Conservation (phyloP, 192 early-diverging fungal species). For the Podila verticillata region DNA sequence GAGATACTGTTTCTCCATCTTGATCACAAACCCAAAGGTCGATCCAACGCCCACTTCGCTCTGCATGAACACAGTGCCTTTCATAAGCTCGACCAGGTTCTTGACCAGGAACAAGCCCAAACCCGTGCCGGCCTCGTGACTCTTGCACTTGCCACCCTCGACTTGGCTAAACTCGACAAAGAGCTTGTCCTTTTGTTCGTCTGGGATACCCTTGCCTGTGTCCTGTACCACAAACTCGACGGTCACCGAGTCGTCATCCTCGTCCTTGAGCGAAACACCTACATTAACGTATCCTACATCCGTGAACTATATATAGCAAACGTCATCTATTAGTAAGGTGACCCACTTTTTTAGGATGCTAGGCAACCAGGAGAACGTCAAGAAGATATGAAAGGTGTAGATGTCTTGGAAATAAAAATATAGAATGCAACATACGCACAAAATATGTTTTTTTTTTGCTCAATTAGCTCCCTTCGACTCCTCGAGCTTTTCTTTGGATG, state of each 20-base stretch:
- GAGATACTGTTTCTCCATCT: constrained; percentile 51
- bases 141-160: constrained; percentile 47
- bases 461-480: too few species aligned
- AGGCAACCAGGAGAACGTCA: not conserved
- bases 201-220: constrained; percentile 43
- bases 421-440: not conserved
- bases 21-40: constrained; percentile 48
- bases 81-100: constrained; percentile 47
- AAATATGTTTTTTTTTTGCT: not conserved
- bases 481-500: too few species aligned
- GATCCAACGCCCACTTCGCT: constrained; percentile 47
- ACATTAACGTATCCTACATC: constrained; percentile 48
- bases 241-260: constrained; percentile 48
- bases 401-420: not conserved
- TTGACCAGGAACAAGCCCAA: constrained; percentile 47
- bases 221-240: constrained; percentile 52
- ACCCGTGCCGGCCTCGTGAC: constrained; percentile 44
- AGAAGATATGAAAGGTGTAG: not conserved
- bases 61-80: constrained; percentile 36
- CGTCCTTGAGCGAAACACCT: constrained; percentile 48
- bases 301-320: constrained; percentile 21
- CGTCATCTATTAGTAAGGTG: too few species aligned
- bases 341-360: not conserved
- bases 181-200: constrained; percentile 51
- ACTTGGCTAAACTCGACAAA: constrained; percentile 49